Conservation (phyloP, 495 filamentous ascomycete species). For the Friedmanniomyces endolithicus region DNA sequence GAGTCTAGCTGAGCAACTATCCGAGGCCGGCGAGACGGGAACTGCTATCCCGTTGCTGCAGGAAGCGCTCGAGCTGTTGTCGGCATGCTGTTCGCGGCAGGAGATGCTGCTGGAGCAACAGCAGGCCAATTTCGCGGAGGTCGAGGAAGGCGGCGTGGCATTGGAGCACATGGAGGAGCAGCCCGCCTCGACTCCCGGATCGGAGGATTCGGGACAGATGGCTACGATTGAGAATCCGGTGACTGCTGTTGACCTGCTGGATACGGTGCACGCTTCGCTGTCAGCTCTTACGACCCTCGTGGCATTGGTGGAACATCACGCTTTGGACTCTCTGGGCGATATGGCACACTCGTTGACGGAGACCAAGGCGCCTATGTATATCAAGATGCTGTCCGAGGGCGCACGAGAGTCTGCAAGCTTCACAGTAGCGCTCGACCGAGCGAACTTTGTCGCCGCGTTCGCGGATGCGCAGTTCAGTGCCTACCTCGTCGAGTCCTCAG, state of each 20-base stretch:
- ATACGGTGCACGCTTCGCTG: constrained; percentile 51
- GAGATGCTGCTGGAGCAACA: constrained; percentile 26
- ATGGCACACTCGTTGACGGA: constrained; percentile 38
- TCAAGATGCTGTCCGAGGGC: constrained; percentile 31
- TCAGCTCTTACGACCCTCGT: constrained; percentile 45
- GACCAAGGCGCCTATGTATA: constrained; percentile 39
- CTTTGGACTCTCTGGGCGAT: constrained; percentile 27
- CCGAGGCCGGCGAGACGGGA: constrained; percentile 36
- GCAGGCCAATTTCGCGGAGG: constrained; percentile 10
- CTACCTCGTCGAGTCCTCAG: constrained; percentile 8
- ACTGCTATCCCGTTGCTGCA: constrained; percentile 38
- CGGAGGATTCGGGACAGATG: constrained; percentile 44
- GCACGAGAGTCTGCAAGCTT: constrained; percentile 2
- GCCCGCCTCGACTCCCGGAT: constrained; percentile 22
- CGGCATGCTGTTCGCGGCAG: constrained; percentile 45
- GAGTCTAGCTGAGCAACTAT: constrained; percentile 47
- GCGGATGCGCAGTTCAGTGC: constrained; percentile 20
- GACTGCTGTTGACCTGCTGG: constrained; percentile 48
- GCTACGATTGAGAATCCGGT: constrained; percentile 49
- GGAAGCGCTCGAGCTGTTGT: constrained; percentile 51
- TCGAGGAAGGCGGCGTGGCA: constrained; percentile 11
- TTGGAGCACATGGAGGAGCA: constrained; percentile 2
- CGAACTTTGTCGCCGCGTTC: constrained; percentile 18
- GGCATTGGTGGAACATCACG: constrained; percentile 33
- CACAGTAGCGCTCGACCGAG: constrained; percentile 9